Conservation (phyloP, 306 rosid genomes). For the Castanea mollissima region DNA sequence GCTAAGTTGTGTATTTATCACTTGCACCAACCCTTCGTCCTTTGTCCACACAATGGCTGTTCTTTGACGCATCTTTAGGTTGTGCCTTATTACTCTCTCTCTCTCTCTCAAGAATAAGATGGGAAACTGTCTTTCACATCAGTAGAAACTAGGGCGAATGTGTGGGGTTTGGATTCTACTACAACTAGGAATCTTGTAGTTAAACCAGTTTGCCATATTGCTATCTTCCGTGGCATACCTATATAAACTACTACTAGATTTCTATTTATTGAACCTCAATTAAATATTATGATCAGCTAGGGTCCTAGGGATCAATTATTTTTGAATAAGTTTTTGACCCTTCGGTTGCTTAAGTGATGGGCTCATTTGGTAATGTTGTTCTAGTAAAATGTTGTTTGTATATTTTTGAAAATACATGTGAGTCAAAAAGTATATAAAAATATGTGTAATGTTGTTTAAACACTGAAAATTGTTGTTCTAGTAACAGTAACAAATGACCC, state of each 20-base stretch:
- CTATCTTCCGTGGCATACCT: no score
- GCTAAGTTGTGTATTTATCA: constrained; percentile 31
- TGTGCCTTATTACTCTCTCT: neutral
- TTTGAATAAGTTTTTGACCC: neutral
- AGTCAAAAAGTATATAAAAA: no score
- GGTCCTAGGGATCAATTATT: neutral
- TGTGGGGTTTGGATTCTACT: neutral
- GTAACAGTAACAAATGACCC: no score
- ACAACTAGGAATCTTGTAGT: no score
- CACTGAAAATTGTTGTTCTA: no score
- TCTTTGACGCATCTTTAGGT: constrained; percentile 9
- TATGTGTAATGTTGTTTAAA: no score
- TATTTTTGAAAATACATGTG: no score
- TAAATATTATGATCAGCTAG: neutral
- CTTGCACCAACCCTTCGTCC: constrained; percentile 18
- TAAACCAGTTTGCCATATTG: no score
- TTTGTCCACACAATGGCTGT: constrained; percentile 12
- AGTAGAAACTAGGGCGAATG: neutral
- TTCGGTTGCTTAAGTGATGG: no score
- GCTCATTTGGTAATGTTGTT: no score
- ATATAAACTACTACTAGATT: neutral
- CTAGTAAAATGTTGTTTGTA: no score
- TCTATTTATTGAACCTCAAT: neutral
- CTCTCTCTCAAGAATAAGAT: constrained; percentile 1
- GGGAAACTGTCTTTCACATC: constrained; percentile 17